A percentile compares a stretch with the other conserved stretches of the same genome.
Conservation (phyloP, 208 protist species). For the Trypanosoma cruzi region DNA sequence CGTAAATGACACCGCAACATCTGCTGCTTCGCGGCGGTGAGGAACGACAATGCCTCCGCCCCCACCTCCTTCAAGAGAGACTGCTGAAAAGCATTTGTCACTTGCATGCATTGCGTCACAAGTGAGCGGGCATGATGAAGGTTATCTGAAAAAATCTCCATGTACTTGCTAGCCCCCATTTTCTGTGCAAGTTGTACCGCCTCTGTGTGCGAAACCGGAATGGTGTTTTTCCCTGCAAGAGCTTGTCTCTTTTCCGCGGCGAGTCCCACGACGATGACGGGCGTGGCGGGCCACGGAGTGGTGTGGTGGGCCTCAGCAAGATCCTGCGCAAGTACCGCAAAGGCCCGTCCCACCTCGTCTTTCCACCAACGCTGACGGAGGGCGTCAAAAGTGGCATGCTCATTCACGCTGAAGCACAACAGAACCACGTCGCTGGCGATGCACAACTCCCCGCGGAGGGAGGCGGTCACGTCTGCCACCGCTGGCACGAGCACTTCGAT, state of each 20-base stretch:
- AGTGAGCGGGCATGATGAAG: conserved; percentile 17
- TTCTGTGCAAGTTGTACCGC: conserved; percentile 37
- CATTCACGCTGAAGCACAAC: conserved; percentile 34
- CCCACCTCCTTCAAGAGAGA: conserved; percentile 4
- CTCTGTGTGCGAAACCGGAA: conserved; percentile 22
- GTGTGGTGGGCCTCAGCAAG: not conserved
- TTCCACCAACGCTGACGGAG: conserved; percentile 26
- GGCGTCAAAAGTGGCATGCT: conserved; percentile 23
- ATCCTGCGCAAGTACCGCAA: conserved; percentile 14
- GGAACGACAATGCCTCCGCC: conserved; percentile 20
- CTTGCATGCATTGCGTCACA: conserved; percentile 21
- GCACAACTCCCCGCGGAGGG: conserved; percentile 41
- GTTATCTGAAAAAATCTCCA: conserved; percentile 39
- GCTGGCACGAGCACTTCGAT: conserved; percentile 30
- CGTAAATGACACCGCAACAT: conserved; percentile 10
- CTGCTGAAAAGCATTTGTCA: conserved; percentile 22
- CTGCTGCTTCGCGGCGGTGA: conserved; percentile 18
- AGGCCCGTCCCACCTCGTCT: conserved; percentile 21
- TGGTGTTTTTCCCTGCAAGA: conserved; percentile 1
- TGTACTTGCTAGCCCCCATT: conserved; percentile 40
- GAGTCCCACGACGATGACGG: conserved; percentile 38
- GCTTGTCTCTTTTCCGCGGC: conserved; percentile 26
- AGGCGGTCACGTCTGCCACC: conserved; percentile 16
- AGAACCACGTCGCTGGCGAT: conserved; percentile 42
- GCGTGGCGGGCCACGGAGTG: conserved; percentile 18